A percentile compares a stretch with the other conserved stretches of the same genome.
phyloP scores from a whole-genome alignment of 2,329 filamentous ascomycete species.

The Aureobasidium sp. region DNA sequence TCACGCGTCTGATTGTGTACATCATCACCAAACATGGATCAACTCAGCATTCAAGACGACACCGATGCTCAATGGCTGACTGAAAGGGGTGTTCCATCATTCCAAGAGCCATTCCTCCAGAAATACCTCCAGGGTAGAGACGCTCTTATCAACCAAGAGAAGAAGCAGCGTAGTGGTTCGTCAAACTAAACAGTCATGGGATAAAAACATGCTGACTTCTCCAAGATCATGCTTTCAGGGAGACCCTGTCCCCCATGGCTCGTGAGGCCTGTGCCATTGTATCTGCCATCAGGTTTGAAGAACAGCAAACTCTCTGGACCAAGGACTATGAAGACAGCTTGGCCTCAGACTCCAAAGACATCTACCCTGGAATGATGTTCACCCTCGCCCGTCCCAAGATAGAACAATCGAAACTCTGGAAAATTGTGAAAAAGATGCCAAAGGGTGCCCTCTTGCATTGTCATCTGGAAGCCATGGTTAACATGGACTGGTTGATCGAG shows the following conservation, averaged over 20 bases:
- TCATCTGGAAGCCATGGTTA: conserved; percentile 85
- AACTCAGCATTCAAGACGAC: conserved; percentile 19
- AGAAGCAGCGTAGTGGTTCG: conserved; percentile 69
- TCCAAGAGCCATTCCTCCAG: conserved; percentile 66
- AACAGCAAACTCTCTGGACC: conserved; percentile 70
- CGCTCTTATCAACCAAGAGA: conserved; percentile 70
- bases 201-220: neutral
- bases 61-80: conserved; percentile 33
- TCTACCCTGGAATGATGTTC: conserved; percentile 93
- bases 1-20: neutral
- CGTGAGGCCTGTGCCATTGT: conserved; percentile 71
- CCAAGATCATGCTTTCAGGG: conserved; percentile 59
- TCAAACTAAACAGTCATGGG: conserved; percentile 19
- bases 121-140: conserved; percentile 71
- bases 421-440: conserved; percentile 75
- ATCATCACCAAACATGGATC: neutral
- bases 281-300: conserved; percentile 65
- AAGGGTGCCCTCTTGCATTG: conserved; percentile 82
- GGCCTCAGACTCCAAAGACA: conserved; percentile 47
- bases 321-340: conserved; percentile 61
- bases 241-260: conserved; percentile 70
- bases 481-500: conserved; percentile 70
- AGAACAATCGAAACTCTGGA: conserved; percentile 76
- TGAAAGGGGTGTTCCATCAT: conserved; percentile 32
- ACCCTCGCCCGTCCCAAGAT: conserved; percentile 75